These are phyloP conservation scores for Aspergillus homomorphus DNA, from an alignment of 495 filamentous ascomycete species.

Conservation along the genomic window DNA sequence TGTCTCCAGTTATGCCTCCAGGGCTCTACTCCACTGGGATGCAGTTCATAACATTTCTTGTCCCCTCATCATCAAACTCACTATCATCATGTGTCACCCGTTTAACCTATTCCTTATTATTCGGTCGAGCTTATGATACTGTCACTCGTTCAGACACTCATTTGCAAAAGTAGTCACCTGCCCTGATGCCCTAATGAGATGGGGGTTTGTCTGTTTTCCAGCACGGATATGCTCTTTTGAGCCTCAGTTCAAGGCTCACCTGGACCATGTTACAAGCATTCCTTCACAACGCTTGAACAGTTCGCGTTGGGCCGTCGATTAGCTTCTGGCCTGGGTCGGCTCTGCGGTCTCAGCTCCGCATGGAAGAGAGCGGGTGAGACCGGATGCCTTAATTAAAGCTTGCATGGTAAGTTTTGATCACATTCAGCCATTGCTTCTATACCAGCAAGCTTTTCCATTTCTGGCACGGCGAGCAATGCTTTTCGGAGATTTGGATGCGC, in stretches of 20 bases:
- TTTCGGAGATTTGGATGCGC: constrained; percentile 12
- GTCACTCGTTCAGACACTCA: neutral
- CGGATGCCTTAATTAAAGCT: constrained; percentile 7
- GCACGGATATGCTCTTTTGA: neutral
- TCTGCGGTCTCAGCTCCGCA: neutral
- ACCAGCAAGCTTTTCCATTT: constrained; percentile 1
- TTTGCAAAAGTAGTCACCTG: constrained; percentile 1
- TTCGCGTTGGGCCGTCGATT: neutral
- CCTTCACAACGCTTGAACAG: neutral
- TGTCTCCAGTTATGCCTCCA: neutral
- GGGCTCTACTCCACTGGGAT: neutral
- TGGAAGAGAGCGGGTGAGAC: neutral
- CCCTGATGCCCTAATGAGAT: neutral
- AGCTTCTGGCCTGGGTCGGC: neutral
- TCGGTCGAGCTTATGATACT: neutral
- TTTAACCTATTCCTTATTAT: constrained; percentile 1
- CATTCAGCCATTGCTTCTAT: constrained; percentile 5
- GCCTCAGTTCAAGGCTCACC: neutral
- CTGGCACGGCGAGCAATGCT: neutral
- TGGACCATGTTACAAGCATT: neutral
- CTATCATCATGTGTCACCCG: neutral
- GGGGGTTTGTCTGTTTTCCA: neutral
- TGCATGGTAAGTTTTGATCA: constrained; percentile 10
- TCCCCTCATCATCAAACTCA: neutral
- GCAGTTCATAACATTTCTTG: neutral